phyloP scores from a whole-genome alignment of 129 eudicot genomes.

The Tagetes patula region DNA sequence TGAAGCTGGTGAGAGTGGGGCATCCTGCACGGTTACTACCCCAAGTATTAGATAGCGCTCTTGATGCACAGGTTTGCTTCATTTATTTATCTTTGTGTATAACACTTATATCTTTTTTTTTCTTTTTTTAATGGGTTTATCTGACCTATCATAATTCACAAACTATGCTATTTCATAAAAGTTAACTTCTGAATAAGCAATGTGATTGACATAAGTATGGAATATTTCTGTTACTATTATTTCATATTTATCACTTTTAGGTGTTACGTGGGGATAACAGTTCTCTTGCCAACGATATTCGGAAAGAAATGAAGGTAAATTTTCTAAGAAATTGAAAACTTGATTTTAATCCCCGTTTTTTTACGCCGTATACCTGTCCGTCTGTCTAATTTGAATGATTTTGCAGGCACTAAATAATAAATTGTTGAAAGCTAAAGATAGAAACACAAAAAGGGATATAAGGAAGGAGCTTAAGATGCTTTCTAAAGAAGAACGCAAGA shows the following conservation, averaged over 20 bases:
- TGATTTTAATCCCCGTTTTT: not conserved
- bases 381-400: not conserved
- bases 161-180: not conserved
- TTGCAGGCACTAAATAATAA: conserved; percentile 75
- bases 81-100: not conserved
- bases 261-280: conserved; percentile 98
- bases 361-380: not conserved
- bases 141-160: conserved; percentile 1
- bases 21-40: conserved; percentile 99
- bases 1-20: conserved; percentile 95
- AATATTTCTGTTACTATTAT: not conserved
- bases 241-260: conserved; percentile 27
- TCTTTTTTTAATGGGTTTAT: not conserved
- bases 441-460: conserved; percentile 84
- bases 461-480: conserved; percentile 84
- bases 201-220: not conserved
- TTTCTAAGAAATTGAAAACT: not conserved
- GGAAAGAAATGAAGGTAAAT: conserved; percentile 93
- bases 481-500: conserved; percentile 90
- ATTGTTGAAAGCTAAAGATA: conserved; percentile 87
- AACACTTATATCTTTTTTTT: not conserved
- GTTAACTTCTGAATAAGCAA: not conserved
- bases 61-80: conserved; percentile 80
- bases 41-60: conserved; percentile 90
- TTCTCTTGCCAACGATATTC: conserved; percentile 93